Percentiles rank a stretch among this genome's conserved stretches.
These are phyloP conservation scores for Ramaria sp. DNA, from an alignment of 768 basidiomycete species.

Conservation along the genomic window DNA sequence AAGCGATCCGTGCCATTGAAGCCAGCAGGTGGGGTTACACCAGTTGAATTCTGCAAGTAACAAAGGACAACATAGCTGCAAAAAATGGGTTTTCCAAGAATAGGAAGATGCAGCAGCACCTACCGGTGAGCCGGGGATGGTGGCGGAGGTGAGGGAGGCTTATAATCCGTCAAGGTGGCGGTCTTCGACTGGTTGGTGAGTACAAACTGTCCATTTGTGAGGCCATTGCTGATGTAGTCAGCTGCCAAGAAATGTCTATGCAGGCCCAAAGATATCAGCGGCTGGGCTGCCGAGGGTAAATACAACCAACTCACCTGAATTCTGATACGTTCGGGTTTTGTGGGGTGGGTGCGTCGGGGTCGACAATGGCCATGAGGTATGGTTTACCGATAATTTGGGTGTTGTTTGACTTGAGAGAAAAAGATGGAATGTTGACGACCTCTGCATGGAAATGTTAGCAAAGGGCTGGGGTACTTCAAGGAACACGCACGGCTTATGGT, in stretches of 20 bases:
- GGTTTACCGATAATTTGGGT: neutral
- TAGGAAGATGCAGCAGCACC: neutral
- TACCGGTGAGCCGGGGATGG: constrained; percentile 3
- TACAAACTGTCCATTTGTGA: neutral
- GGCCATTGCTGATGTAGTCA: neutral
- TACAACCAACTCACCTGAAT: neutral
- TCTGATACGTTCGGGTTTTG: neutral
- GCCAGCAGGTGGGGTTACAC: constrained; percentile 1
- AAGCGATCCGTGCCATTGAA: neutral
- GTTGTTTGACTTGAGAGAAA: neutral
- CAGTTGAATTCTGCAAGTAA: neutral
- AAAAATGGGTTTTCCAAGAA: neutral
- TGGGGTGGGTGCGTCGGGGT: constrained; percentile 7
- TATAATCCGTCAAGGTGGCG: neutral
- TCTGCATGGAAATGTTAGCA: neutral
- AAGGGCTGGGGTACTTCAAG: neutral
- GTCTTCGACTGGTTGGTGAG: neutral
- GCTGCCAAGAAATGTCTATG: constrained; percentile 2
- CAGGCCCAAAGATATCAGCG: neutral
- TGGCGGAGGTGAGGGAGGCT: neutral
- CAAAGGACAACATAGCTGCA: constrained; percentile 1
- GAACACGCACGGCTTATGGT: neutral
- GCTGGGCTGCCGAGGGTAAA: neutral
- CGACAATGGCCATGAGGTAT: constrained; percentile 3
- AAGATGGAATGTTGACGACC: neutral